A percentile compares a stretch with the other conserved stretches of the same genome.
phyloP scores from a whole-genome alignment of 331 rosid genomes.

The Telfairia occidentalis region DNA sequence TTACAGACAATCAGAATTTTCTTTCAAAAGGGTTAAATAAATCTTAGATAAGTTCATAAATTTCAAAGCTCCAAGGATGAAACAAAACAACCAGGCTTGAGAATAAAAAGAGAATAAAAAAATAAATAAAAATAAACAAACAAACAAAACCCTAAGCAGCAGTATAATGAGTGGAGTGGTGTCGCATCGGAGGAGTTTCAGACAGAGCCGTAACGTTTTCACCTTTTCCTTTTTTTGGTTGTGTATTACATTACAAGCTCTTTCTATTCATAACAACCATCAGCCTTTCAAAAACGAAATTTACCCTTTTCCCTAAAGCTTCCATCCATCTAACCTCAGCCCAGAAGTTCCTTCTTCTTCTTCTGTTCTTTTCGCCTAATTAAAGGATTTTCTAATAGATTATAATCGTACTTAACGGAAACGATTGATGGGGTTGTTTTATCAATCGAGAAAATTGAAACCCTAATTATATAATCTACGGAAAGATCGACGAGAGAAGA shows the following conservation, averaged over 20 bases:
- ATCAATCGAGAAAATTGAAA: background rate
- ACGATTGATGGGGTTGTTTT: background rate
- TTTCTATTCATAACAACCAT: background rate
- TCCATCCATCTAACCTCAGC: background rate
- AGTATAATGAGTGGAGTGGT: slow-evolving; percentile 14
- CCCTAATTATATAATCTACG: background rate
- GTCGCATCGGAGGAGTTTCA: background rate
- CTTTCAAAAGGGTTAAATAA: background rate
- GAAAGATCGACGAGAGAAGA: background rate
- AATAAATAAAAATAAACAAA: background rate
- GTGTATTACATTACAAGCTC: slow-evolving; percentile 2
- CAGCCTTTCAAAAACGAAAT: slow-evolving; percentile 2
- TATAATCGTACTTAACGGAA: background rate
- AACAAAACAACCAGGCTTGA: background rate
- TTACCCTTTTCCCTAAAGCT: slow-evolving; percentile 12
- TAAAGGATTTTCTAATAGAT: background rate
- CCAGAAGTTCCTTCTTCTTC: background rate
- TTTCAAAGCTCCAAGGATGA: background rate
- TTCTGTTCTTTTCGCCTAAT: background rate
- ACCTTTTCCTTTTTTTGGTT: background rate
- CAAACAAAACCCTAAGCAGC: background rate
- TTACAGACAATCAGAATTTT: background rate
- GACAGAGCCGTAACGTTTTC: background rate
- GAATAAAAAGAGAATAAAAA: background rate
- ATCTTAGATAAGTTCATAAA: background rate